phyloP scores from a whole-genome alignment of 2,329 filamentous ascomycete species.

The Cladobotryum mycophilum region DNA sequence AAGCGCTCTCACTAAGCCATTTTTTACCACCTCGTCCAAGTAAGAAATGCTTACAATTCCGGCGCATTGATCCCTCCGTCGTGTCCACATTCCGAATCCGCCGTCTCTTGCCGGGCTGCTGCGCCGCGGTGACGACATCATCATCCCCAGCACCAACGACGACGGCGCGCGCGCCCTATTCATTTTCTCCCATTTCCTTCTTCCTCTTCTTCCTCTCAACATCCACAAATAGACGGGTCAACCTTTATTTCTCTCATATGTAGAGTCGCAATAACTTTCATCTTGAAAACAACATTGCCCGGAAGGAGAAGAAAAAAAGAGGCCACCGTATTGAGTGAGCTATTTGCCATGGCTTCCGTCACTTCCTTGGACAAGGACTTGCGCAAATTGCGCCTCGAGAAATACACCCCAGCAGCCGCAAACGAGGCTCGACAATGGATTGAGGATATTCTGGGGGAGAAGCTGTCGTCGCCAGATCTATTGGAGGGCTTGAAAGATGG shows the following conservation, averaged over 20 bases:
- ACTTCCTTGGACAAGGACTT: slow-evolving; percentile 91
- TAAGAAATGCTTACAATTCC: slow-evolving; percentile 9
- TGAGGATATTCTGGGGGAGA: slow-evolving; percentile 70
- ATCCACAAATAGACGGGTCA: too few species aligned
- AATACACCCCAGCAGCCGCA: slow-evolving; percentile 86
- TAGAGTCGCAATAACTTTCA: too few species aligned
- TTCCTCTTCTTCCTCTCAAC: neutral
- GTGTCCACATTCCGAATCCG: slow-evolving; percentile 11
- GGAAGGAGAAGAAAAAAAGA: too few species aligned
- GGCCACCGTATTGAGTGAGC: too few species aligned
- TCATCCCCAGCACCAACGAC: slow-evolving; percentile 4
- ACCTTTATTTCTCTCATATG: too few species aligned
- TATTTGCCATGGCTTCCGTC: slow-evolving; percentile 73
- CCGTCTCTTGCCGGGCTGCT: slow-evolving; percentile 5
- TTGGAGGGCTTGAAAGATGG: slow-evolving; percentile 86
- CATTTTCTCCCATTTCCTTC: neutral
- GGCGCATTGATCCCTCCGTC: slow-evolving; percentile 7
- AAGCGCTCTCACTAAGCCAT: too few species aligned
- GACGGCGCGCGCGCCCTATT: neutral
- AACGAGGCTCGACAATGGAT: slow-evolving; percentile 84
- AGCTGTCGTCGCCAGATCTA: slow-evolving; percentile 66
- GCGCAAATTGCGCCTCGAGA: slow-evolving; percentile 83
- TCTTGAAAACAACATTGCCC: too few species aligned
- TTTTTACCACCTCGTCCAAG: too few species aligned
- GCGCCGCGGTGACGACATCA: slow-evolving; percentile 8